Conservation (phyloP, 257 asterid species). For the Jacaranda mimosifolia region DNA sequence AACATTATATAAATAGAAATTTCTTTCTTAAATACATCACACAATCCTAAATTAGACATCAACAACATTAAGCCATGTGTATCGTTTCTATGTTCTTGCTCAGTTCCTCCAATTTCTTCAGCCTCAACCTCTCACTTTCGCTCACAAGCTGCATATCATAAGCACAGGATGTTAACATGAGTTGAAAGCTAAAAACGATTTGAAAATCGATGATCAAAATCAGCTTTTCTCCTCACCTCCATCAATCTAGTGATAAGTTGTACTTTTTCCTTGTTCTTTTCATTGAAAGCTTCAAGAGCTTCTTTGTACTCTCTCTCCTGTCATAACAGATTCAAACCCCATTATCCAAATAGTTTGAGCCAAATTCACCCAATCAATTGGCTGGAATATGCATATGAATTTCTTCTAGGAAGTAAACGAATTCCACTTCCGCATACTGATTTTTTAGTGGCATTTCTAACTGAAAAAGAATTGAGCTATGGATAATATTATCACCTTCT, state of each 20-base stretch:
- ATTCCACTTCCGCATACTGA: no score
- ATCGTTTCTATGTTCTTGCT: conserved; percentile 96
- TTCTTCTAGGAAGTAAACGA: background rate
- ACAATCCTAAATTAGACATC: conserved; percentile 60
- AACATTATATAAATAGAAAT: conserved; percentile 56
- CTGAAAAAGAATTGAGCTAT: background rate
- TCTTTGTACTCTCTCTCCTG: conserved; percentile 98
- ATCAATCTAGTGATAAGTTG: conserved; percentile 89
- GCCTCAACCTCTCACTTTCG: conserved; percentile 89
- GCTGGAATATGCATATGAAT: background rate
- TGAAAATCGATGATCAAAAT: background rate
- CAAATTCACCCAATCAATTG: background rate
- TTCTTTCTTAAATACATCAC: conserved; percentile 76
- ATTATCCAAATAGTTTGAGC: background rate
- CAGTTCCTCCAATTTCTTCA: conserved; percentile 98
- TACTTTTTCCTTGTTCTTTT: conserved; percentile 94
- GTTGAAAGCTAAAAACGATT: background rate
- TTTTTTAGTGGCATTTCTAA: background rate
- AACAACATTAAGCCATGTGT: conserved; percentile 46
- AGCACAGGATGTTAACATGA: conserved; percentile 8
- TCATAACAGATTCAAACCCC: conserved; percentile 15
- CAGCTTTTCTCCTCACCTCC: conserved; percentile 76
- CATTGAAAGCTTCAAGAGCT: conserved; percentile 95
- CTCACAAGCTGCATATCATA: conserved; percentile 72
- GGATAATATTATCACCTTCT: conserved; percentile 66